Conservation (phyloP, 176 grass and related monocot genomes). For the Cymbopogon citratus region DNA sequence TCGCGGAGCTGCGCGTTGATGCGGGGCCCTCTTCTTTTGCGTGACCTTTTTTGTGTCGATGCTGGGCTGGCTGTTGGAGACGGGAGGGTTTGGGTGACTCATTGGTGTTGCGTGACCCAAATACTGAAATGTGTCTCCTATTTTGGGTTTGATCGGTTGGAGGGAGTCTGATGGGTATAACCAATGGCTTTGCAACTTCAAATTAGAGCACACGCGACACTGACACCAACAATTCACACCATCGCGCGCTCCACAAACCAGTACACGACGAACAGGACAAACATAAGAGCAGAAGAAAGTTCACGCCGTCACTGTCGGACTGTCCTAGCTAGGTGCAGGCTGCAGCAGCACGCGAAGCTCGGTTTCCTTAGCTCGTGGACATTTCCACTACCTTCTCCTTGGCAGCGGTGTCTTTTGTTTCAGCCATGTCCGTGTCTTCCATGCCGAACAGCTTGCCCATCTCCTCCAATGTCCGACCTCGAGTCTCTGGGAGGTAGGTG, state of each 20-base stretch:
- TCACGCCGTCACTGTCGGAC: background rate
- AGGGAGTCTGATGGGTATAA: too few relatives aligned
- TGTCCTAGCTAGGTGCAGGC: background rate
- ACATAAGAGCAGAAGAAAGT: background rate
- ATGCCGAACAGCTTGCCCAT: constrained; percentile 45
- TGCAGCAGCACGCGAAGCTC: background rate
- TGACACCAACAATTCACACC: background rate
- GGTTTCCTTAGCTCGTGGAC: background rate
- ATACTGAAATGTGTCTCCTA: too few relatives aligned
- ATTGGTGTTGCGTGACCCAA: too few relatives aligned
- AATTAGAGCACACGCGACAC: background rate
- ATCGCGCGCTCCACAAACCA: background rate
- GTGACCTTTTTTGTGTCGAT: too few relatives aligned
- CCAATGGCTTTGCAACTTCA: too few relatives aligned
- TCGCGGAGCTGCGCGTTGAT: too few relatives aligned
- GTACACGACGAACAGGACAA: background rate
- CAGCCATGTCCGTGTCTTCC: background rate
- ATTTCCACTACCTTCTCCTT: background rate
- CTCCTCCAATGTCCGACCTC: constrained; percentile 48
- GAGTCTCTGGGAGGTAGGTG: constrained; percentile 43
- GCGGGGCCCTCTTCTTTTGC: too few relatives aligned
- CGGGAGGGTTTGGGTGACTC: too few relatives aligned
- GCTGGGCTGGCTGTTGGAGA: too few relatives aligned
- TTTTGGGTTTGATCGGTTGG: too few relatives aligned
- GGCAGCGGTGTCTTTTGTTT: background rate